Conservation (phyloP, 495 filamentous ascomycete species). For the Talaromyces trachyspermus region DNA sequence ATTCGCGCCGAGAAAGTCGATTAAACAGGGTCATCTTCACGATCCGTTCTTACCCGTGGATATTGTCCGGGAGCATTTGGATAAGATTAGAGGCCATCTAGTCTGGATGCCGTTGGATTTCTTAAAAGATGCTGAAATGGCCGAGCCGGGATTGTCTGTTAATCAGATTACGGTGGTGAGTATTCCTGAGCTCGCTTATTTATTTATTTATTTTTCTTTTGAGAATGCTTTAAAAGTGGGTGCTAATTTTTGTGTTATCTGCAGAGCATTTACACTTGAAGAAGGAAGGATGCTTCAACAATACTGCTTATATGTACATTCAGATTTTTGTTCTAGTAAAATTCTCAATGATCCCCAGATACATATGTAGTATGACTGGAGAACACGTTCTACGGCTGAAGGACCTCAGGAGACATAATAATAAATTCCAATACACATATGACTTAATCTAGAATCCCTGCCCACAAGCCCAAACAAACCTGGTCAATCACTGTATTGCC, state of each 20-base stretch:
- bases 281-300: not conserved
- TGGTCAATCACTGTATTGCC: not conserved
- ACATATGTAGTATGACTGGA: no score
- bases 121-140: conserved; percentile 78
- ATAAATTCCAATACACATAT: not conserved
- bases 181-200: no score
- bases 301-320: not conserved
- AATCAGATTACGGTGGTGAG: conserved; percentile 62
- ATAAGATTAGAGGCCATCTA: conserved; percentile 76
- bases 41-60: conserved; percentile 61
- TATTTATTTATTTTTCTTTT: not conserved
- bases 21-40: conserved; percentile 78
- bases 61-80: conserved; percentile 67
- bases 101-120: conserved; percentile 96
- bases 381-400: no score
- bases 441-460: not conserved
- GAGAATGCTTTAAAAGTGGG: not conserved
- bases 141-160: conserved; percentile 73
- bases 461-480: not conserved
- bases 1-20: conserved; percentile 58
- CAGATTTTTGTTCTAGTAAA: no score
- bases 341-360: no score
- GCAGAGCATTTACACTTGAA: conserved; percentile 7
- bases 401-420: not conserved
- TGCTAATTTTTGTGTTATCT: not conserved